Base-by-base conservation (phyloP, 805 yeast genomes). In the Brettanomyces nanus region DNA sequence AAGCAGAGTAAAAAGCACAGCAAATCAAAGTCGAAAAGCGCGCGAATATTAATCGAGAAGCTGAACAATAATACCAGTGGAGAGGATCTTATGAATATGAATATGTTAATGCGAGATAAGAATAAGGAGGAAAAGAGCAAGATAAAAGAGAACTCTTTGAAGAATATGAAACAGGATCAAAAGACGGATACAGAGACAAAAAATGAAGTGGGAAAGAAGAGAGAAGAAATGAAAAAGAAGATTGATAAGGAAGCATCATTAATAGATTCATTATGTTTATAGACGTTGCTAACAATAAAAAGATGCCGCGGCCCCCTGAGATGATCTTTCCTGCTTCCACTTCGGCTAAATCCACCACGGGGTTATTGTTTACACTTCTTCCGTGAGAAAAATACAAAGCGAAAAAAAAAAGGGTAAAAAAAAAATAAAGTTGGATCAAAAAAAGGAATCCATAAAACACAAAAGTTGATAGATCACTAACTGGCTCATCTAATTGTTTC, bases 221-320 rank as follows among this genome's bases (percentile, higher is more conserved):
- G 62, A 14, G 53, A 53, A 33, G 78, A 73, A 50, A 45, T 73
- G 42, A 76, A 73, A 40, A 43, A 27, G 23, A 17, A 27, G 18
- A 17, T 34, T n/a, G 31, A 27, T 58, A 22, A 29, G 19, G 38
- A 29, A 15, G 33, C 28, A 5, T 17, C 13, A 11, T 9, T 35
- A 28, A 20, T 35, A 6, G 20, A 29, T 22, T 22, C 36, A n/a
- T 14, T 33, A 25, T 15, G 28, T 23, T 17, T 35, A n/a, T 35
- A 19, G 20, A 26, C 13, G 13, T 28, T 25, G 27, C 27, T 25
- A n/a, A n/a, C n/a, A n/a, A n/a, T n/a, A n/a, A n/a, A n/a, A n/a
- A n/a, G n/a, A n/a, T n/a, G n/a, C n/a, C n/a, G n/a, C n/a, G n/a
- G n/a, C n/a, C n/a, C n/a, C n/a, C n/a, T n/a, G n/a, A n/a, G n/a